Percentiles rank a stretch among this genome's conserved stretches.
These are phyloP conservation scores for Margaritispora aquatica DNA, from an alignment of 495 filamentous ascomycete genomes.

Conservation along the genomic window DNA sequence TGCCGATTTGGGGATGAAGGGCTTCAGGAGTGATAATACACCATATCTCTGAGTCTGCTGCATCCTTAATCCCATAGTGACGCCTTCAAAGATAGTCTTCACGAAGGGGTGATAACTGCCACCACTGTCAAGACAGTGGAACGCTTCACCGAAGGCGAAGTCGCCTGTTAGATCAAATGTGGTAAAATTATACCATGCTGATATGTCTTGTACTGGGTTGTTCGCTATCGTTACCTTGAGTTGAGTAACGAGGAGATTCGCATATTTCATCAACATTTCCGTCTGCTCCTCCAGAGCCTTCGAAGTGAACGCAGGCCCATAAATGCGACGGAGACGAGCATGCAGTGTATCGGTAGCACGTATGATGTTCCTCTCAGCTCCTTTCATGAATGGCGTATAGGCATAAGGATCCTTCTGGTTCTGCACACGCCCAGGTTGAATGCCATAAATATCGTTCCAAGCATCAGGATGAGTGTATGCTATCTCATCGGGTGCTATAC, in stretches of 20 bases:
- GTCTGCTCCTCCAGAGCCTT: slow-evolving; percentile 40
- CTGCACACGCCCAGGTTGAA: background rate
- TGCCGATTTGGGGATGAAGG: slow-evolving; percentile 7
- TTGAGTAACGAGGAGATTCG: slow-evolving; percentile 40
- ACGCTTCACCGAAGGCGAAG: slow-evolving; percentile 50
- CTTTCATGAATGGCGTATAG: background rate
- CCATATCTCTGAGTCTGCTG: slow-evolving; percentile 2
- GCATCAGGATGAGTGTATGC: slow-evolving; percentile 23
- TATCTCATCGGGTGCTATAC: slow-evolving; percentile 50
- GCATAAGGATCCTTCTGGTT: slow-evolving; percentile 3
- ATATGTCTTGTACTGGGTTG: slow-evolving; percentile 7
- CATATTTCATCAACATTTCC: slow-evolving; percentile 36
- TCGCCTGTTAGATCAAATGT: slow-evolving; percentile 56
- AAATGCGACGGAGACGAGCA: slow-evolving; percentile 29
- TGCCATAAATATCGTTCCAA: slow-evolving; percentile 16
- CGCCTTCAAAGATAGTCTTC: slow-evolving; percentile 23
- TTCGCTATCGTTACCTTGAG: slow-evolving; percentile 33
- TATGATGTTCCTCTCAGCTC: slow-evolving; percentile 1
- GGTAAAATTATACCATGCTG: slow-evolving; percentile 34
- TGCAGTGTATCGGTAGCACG: slow-evolving; percentile 1
- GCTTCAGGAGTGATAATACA: slow-evolving; percentile 1
- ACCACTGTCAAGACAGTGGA: slow-evolving; percentile 38
- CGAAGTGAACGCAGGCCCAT: slow-evolving; percentile 51
- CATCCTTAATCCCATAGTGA: slow-evolving; percentile 9
- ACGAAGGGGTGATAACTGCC: slow-evolving; percentile 4